Conservation (phyloP, 2,329 filamentous ascomycete species). For the Apiospora marii region DNA sequence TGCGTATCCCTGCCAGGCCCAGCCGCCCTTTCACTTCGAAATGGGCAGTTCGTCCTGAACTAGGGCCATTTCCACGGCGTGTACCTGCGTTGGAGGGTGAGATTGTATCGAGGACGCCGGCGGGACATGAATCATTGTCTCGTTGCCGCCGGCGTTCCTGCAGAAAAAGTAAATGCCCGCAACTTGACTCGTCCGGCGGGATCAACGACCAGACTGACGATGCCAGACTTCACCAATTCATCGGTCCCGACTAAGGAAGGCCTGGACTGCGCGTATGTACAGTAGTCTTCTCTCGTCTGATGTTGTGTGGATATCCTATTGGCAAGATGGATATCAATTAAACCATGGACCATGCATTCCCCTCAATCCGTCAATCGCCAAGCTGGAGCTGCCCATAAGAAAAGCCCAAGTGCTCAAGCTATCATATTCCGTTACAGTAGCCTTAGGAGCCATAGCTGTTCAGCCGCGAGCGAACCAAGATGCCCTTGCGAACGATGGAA, state of each 20-base stretch:
- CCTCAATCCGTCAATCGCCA: neutral
- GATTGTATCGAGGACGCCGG: neutral
- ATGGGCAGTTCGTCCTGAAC: conserved; percentile 15
- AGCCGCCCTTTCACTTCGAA: neutral
- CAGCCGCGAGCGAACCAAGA: neutral
- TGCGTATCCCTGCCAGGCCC: neutral
- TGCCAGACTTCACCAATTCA: neutral
- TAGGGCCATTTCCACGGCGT: neutral
- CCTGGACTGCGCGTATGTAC: neutral
- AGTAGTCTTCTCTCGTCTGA: neutral
- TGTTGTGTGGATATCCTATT: neutral
- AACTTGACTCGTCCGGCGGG: neutral
- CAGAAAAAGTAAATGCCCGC: conserved; percentile 1
- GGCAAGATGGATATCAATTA: neutral
- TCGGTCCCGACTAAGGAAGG: neutral
- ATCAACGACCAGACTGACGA: neutral
- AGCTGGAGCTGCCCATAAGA: neutral
- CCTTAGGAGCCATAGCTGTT: neutral
- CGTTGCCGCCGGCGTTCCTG: conserved; percentile 14
- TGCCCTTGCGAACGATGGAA: neutral
- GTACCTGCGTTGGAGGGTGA: neutral
- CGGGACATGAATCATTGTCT: neutral
- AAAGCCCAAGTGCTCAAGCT: neutral
- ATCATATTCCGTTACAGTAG: neutral
- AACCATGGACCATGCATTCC: neutral